Percentiles rank a stretch among this genome's conserved stretches.
phyloP scores from a whole-genome alignment of 179 eudicot species.

The Silene vulgaris region DNA sequence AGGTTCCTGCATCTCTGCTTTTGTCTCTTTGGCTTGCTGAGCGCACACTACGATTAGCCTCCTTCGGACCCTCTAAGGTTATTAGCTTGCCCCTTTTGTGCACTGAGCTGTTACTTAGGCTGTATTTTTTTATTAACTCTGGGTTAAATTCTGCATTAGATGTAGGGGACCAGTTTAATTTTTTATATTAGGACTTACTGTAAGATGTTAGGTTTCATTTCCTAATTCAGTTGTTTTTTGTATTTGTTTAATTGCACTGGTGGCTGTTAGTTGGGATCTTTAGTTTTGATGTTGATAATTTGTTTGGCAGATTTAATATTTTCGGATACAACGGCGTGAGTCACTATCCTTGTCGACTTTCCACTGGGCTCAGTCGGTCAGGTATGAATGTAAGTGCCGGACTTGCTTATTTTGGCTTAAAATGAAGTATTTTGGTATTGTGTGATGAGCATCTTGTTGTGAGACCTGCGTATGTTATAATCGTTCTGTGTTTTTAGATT shows the following conservation, averaged over 20 bases:
- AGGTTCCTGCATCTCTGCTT: constrained; percentile 16
- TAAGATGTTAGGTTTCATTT: neutral
- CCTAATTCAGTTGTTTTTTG: neutral
- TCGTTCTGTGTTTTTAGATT: neutral
- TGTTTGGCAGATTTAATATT: neutral
- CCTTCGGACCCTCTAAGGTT: constrained; percentile 23
- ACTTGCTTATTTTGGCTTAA: no score
- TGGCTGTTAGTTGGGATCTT: constrained; percentile 1
- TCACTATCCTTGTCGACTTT: neutral
- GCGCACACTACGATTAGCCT: constrained; percentile 18
- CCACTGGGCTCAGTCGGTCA: neutral
- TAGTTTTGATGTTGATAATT: constrained; percentile 8
- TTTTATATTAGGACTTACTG: neutral
- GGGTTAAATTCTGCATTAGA: constrained; percentile 9
- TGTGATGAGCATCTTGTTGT: no score
- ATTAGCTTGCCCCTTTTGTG: constrained; percentile 21
- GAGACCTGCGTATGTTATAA: no score
- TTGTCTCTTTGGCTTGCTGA: constrained; percentile 31
- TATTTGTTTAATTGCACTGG: constrained; percentile 8
- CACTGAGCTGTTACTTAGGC: constrained; percentile 19
- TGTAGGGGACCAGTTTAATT: constrained; percentile 25
- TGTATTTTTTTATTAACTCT: constrained; percentile 21
- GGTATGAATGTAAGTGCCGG: neutral
- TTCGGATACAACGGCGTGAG: neutral
- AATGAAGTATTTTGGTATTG: no score